Base-by-base conservation (phyloP, 352 stramenopile species). In the Pythium dissotocum region DNA sequence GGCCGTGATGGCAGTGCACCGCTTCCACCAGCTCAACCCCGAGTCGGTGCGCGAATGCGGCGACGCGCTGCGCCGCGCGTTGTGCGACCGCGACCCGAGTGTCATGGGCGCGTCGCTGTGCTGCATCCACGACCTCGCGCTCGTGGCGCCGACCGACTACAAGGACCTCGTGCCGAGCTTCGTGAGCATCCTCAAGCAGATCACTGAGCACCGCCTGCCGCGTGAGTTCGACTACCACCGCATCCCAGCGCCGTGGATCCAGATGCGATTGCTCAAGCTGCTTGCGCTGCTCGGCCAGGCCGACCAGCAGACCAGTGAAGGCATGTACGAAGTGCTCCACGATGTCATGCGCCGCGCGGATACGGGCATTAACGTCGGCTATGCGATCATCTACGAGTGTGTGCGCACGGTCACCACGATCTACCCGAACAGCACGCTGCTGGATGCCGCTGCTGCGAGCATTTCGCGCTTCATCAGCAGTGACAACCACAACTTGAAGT, bases 331-430 rank as follows among this genome's bases (percentile, higher is more conserved):
- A 85, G 98, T 99, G 59, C 79, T 99, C 35, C 83, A 97, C 55
- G 97, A 99, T 65, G 97, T 98, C 49, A 98, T 99, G 92, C 94
- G 97, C 60, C 94, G 98, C 70, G 97, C 98, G 12, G 98, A 99
- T 80, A 98, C 97, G 12, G 97, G 98, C 10, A 99, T 99, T 74
- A 99, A 99, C 85, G 97, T 99, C 5, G 98, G 97, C 38, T 99
- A 99, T 82, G 98, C 98, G 16, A 99, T 99, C 74, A 98, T 99
- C 49, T 99, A 99, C 84, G 98, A 99, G 77, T 99, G 97, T 75
- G 94, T 99, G 57, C 89, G 97, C 63, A 99, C 97, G 16, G 97
- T 99, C 69, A 99, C 97, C 33, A 98, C 88, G 9, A 99, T 99
- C 77, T 99, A 99, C 88, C 98, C 98, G 53, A 99, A 99, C 79